Percentiles rank a stretch among this genome's conserved stretches.
Conservation (phyloP, 768 basidiomycete species). For the Rhizopogon rudus region DNA sequence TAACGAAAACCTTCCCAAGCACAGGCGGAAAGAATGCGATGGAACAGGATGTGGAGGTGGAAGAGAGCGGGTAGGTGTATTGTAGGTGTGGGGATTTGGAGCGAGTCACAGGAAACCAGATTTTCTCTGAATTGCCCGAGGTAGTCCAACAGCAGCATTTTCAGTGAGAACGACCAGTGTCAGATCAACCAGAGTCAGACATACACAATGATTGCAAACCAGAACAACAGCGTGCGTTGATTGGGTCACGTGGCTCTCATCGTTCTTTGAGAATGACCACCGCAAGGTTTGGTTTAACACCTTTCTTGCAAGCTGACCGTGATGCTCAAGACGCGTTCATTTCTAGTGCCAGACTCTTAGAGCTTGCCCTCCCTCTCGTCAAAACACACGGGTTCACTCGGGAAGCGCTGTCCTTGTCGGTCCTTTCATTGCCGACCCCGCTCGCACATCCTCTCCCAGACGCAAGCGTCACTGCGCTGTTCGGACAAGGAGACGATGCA, state of each 20-base stretch:
- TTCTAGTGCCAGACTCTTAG: constrained; percentile 37
- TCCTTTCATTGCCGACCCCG: constrained; percentile 41
- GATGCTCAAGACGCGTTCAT: no score
- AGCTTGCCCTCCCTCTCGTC: constrained; percentile 61
- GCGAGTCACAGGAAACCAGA: no score
- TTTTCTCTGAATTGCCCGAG: no score
- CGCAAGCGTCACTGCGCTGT: constrained; percentile 63
- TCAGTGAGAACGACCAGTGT: no score
- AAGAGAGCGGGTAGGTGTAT: no score
- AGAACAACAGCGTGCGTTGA: background rate
- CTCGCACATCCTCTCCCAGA: constrained; percentile 64
- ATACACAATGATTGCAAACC: no score
- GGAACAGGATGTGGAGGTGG: no score
- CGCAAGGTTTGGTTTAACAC: background rate
- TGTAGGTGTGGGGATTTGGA: no score
- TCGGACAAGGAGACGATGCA: constrained; percentile 66
- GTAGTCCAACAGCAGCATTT: no score
- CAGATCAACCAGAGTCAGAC: no score
- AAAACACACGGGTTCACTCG: constrained; percentile 71
- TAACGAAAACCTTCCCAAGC: no score
- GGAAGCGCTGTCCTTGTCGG: constrained; percentile 60
- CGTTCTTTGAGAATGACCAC: background rate
- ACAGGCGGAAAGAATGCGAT: no score
- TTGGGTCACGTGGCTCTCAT: background rate
- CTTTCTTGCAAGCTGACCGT: background rate